Evolutionary conservation across 495 filamentous ascomycete species (phyloP), one percentile per base, ranked within the genome.

Genomic region (Penicillium coffeae): DNA sequence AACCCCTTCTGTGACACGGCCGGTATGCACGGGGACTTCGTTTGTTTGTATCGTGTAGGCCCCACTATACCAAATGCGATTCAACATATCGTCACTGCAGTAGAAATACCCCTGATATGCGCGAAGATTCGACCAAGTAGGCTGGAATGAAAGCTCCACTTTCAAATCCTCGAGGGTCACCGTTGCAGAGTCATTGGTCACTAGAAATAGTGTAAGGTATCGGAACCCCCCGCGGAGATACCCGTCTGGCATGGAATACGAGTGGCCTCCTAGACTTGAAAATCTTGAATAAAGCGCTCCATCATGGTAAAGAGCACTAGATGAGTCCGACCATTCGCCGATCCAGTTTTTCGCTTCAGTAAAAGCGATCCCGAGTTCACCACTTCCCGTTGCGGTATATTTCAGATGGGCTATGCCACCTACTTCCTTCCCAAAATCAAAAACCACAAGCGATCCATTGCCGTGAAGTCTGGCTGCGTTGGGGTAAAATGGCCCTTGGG

Each of bases 51-150:
- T 62, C 0, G 82, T 85, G 49, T 79, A 86, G 6, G 81, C 81
- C 6, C 82, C 81, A 45, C 77, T 75, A 49, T 86, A 86, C 80
- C 80, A 86, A 45, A 84, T 77, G 4, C 76, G 67, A 52, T 86
- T 86, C 37, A 86, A 68, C 18, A 78, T 56, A 21, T 81, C 71
- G 59, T 84, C 80, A 48, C 68, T 75, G 51, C 70, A 76, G 50
- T 83, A 74, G 47, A 85, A 85, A 47, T 84, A 85, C 8, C 82
- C 82, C 52, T 80, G 78, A 42, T 84, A 83, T 3, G 80, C 81
- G 16, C 66, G 66, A 13, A 83, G 65, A 54, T 84, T 82, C 6
- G 81, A 72, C 81, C 80, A 84, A 3, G 82, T 84, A 5, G 83
- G 83, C 41, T 83, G 79, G 47, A 84, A 85, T 5, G 63, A 69